Percentiles rank a stretch among this genome's conserved stretches.
Conservation (phyloP, 306 rosid species). For the Vachellia collinsii region DNA sequence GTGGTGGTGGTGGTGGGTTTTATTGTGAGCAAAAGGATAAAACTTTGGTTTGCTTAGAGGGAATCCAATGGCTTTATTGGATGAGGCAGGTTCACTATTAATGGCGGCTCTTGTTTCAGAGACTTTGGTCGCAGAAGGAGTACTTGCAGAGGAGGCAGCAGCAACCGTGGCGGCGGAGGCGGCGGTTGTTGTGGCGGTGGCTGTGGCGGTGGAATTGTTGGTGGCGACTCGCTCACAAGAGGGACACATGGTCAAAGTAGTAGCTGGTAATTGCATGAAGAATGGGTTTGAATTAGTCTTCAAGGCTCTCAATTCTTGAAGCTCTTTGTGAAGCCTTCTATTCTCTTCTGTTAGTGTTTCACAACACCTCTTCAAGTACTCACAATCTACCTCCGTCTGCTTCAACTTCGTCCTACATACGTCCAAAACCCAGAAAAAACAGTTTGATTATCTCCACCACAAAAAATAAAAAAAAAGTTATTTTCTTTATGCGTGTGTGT, state of each 20-base stretch:
- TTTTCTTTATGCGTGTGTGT: no score
- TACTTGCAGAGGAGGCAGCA: no score
- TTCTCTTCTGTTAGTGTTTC: slow-evolving; percentile 58
- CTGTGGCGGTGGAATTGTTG: slow-evolving; percentile 10
- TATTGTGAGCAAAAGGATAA: slow-evolving; percentile 46
- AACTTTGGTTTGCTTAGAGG: slow-evolving; percentile 39
- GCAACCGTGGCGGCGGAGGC: no score
- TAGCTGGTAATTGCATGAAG: slow-evolving; percentile 58
- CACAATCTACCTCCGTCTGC: slow-evolving; percentile 64
- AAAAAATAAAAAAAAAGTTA: no score
- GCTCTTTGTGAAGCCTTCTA: slow-evolving; percentile 55
- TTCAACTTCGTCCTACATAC: slow-evolving; percentile 57
- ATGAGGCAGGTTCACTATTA: no score
- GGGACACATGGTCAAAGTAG: slow-evolving; percentile 61
- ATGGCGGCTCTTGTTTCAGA: no score
- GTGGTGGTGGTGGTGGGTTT: slow-evolving; percentile 1
- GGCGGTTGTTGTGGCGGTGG: background rate
- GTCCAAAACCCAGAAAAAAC: background rate
- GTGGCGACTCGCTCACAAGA: slow-evolving; percentile 57
- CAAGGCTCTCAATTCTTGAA: slow-evolving; percentile 59
- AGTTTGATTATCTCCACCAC: no score
- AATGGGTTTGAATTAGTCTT: slow-evolving; percentile 47
- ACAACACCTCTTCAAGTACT: slow-evolving; percentile 54
- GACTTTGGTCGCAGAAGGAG: background rate
- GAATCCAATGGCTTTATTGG: slow-evolving; percentile 25